Percentiles rank a stretch among this genome's conserved stretches.
Evolutionary conservation across 441 rosid species (phyloP).

Genomic region (Erysimum cheiri): DNA sequence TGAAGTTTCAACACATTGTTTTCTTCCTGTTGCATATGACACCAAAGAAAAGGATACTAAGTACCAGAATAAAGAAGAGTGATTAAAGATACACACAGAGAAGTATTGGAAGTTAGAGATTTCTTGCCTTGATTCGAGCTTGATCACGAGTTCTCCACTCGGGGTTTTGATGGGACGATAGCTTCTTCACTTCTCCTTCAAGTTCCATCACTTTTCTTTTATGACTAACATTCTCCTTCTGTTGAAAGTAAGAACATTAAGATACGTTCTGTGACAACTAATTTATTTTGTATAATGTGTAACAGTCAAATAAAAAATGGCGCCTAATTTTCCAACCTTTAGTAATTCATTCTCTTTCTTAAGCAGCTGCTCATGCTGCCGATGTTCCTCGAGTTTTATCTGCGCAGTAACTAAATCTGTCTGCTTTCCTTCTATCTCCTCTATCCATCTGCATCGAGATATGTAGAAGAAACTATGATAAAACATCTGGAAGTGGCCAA

Average conservation of each 20-base stretch:
- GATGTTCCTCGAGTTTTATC: constrained; percentile 76
- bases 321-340: constrained; percentile 58
- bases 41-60: constrained; percentile 20
- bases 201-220: constrained; percentile 75
- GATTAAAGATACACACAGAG: not conserved
- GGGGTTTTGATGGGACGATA: constrained; percentile 90
- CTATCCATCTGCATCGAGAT: constrained; percentile 68
- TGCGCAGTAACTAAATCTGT: constrained; percentile 78
- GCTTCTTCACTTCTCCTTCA: constrained; percentile 82
- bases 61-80: constrained; percentile 9
- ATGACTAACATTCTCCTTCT: constrained; percentile 77
- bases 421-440: constrained; percentile 86
- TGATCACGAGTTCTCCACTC: constrained; percentile 96
- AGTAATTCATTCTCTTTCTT: constrained; percentile 81
- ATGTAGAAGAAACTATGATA: constrained; percentile 17
- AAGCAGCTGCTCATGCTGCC: constrained; percentile 73
- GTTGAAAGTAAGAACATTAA: constrained; percentile 34
- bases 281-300: constrained; percentile 11
- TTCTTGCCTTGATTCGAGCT: constrained; percentile 90
- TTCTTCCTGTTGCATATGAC: constrained; percentile 75
- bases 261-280: constrained; percentile 5
- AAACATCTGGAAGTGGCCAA: constrained; percentile 32
- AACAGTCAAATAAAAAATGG: not conserved
- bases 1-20: constrained; percentile 77
- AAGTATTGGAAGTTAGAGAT: constrained; percentile 19